Percentiles rank a stretch among this genome's conserved stretches.
Evolutionary conservation across 2,329 filamentous ascomycete species (phyloP).

Genomic region (Lojkania enalia): DNA sequence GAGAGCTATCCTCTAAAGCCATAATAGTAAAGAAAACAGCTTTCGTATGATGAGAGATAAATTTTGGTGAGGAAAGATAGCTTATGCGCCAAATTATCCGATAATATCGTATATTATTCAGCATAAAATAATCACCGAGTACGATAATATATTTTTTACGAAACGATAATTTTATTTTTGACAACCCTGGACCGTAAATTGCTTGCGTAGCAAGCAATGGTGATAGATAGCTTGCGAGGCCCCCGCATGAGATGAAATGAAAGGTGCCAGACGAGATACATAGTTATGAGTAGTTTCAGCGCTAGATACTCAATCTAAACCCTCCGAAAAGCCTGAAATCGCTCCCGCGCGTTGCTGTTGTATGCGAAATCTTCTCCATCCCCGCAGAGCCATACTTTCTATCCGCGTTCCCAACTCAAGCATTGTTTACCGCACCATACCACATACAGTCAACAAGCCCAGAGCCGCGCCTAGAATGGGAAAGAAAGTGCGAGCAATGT

Average conservation of each 20-base stretch:
- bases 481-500: not conserved
- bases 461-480: not conserved
- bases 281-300: not conserved
- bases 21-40: no score
- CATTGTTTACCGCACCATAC: not conserved
- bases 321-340: not conserved
- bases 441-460: not conserved
- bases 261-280: not conserved
- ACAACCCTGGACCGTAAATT: not conserved
- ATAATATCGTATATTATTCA: no score
- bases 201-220: not conserved
- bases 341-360: not conserved
- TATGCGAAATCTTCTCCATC: not conserved
- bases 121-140: no score
- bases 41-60: no score
- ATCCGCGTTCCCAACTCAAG: not conserved
- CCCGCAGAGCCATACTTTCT: not conserved
- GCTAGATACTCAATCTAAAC: not conserved
- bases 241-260: not conserved
- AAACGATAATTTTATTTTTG: no score
- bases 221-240: not conserved
- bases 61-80: no score
- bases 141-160: no score
- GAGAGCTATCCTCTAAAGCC: no score
- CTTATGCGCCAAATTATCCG: no score